Evolutionary conservation across 805 yeast genomes (phyloP).

Genomic region (Barnettozyma sp.): DNA sequence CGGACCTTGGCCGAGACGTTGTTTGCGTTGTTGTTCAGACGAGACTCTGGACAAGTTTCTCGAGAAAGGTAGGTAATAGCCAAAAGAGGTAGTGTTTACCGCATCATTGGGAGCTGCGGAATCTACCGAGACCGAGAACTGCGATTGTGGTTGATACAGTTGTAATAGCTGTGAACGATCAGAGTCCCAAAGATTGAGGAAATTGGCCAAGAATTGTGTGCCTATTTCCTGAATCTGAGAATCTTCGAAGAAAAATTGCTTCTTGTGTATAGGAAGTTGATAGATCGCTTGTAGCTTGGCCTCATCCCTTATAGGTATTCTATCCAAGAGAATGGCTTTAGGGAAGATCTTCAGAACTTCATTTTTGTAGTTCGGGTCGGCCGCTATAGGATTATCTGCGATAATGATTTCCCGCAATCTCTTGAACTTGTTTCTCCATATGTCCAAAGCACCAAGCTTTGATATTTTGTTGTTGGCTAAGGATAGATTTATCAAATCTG

Average conservation of each 20-base stretch:
- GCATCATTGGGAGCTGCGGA: conserved; percentile 52
- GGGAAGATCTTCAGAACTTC: conserved; percentile 75
- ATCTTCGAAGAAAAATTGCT: conserved; percentile 77
- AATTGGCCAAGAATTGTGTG: conserved; percentile 72
- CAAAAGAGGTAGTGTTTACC: conserved; percentile 40
- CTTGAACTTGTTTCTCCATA: conserved; percentile 72
- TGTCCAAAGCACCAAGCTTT: conserved; percentile 53
- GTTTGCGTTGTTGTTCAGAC: conserved; percentile 44
- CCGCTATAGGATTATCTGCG: conserved; percentile 64
- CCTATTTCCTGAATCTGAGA: conserved; percentile 61
- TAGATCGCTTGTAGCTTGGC: conserved; percentile 44
- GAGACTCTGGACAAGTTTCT: conserved; percentile 66
- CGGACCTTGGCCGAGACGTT: conserved; percentile 61
- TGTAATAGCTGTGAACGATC: conserved; percentile 62
- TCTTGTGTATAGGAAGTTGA: conserved; percentile 46
- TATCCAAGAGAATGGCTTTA: conserved; percentile 71
- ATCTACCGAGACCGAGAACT: conserved; percentile 77
- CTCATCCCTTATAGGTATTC: conserved; percentile 71
- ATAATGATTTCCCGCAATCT: conserved; percentile 71
- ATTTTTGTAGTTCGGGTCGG: conserved; percentile 40
- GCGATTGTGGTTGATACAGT: conserved; percentile 76
- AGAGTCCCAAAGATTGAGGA: conserved; percentile 73
- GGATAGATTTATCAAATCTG: conserved; percentile 70
- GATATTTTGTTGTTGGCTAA: conserved; percentile 67
- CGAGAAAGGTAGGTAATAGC: conserved; percentile 63